Base-by-base conservation (phyloP, 1,284 basidiomycete species). In the Apiotrichum mycotoxinovorans region DNA sequence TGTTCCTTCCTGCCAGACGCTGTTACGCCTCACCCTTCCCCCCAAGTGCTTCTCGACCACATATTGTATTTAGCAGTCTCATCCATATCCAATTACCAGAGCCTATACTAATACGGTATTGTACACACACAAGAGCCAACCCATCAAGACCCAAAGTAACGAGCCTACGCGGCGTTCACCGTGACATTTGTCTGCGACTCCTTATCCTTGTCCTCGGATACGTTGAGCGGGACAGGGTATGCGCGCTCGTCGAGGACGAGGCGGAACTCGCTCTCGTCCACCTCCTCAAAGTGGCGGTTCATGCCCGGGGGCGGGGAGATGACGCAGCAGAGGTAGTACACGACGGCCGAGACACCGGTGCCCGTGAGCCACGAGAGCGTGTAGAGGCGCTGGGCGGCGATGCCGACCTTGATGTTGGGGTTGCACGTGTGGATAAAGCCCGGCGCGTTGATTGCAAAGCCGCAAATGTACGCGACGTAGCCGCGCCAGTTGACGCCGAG, bases 391-490 rank as follows among this genome's bases (percentile, higher is more conserved):
- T 84, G 86, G 3, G 87, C 86, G 12, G 82, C 82, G 26, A 85
- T 66, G 8, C 85, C 83, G 10, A 89, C 87, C 0, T 70, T 72
- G 48, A 80, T 80, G 15, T 84, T 83, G 25, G 68, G 65, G 82
- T 83, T 83, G 58, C 66, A 58, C 45, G 62, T 56, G 54, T 70
- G 57, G 63, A 66, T 62, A 63, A 71, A 70, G 12, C 80, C 89
- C 25, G 89, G 85, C 11, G 89, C 85, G 69, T 91, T 91, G 77
- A 91, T 87, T 22, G 87, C 80, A 62, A 93, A 88, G 20, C 90
- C 89, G 18, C 84, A 73, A 15, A 73, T 45, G 62, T 72, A 79
- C 15, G 73, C 76, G 22, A 62, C 67, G 56, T 77, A 78, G 1
- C 69, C 78, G 80, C 86, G 80, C 75, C 85, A 82, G 79, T 89